Evolutionary conservation across 306 rosid species (phyloP).

Genomic region (Acmispon strigosus): DNA sequence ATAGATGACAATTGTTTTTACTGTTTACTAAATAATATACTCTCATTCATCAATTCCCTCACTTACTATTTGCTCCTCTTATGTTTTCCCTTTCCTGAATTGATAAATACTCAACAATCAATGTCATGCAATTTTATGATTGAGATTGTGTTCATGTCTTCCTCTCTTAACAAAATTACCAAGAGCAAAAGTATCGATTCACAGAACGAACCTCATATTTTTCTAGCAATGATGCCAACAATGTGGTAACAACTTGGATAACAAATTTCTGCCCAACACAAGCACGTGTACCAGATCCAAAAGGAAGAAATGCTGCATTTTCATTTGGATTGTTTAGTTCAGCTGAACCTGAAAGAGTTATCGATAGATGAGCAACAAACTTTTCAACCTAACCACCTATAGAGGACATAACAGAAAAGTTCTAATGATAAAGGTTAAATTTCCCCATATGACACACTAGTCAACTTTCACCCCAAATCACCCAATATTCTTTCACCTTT

Average conservation of each 20-base stretch:
- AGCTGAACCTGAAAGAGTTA: conserved; percentile 28
- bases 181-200: neutral
- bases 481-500: neutral
- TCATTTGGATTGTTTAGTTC: conserved; percentile 57
- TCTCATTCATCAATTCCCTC: neutral
- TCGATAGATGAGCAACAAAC: neutral
- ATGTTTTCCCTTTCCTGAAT: neutral
- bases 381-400: neutral
- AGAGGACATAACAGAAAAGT: neutral
- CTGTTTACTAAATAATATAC: neutral
- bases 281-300: conserved; percentile 71
- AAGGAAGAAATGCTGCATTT: conserved; percentile 67
- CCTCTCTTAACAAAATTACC: neutral
- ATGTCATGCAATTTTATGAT: neutral
- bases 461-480: neutral
- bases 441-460: neutral
- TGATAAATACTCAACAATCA: neutral
- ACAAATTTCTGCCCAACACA: conserved; percentile 73
- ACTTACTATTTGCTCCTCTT: neutral
- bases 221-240: conserved; percentile 53
- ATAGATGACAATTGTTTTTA: neutral
- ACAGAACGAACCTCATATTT: conserved; percentile 52
- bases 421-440: neutral
- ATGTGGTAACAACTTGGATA: conserved; percentile 48
- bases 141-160: neutral